Evolutionary conservation across 768 basidiomycete genomes (phyloP), one percentile per base, ranked within the genome.

Genomic region (Termitomyces sp.): DNA sequence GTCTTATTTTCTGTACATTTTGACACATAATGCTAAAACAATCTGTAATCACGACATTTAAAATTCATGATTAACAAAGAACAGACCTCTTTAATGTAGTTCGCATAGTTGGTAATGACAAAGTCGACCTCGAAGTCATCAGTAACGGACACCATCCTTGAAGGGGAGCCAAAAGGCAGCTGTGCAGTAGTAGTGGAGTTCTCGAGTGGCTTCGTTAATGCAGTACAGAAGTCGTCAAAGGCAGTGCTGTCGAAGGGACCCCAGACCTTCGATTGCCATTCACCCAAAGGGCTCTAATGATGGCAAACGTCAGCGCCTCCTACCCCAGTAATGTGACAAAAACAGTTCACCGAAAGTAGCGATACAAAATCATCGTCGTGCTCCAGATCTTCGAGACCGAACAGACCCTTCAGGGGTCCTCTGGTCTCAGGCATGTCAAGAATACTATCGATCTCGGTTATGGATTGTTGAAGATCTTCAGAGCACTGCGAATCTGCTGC

Each of bases 231-330:
- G 33, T 82, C 71, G 50, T 89, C 84, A 59, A 91, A 93, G 1
- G 52, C 66, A 1, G 76, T 78, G 63, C 80, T 86, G 6, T 78
- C 80, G 47, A 88, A 81, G 0, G 89, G 87, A 67, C 96, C 89
- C 95, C 94, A 98, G 66, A 86, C 87, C 69, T 87, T 88, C 0
- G 75, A 77, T 73, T 98, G 95, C 90, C 93, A 96, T 6, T 69
- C 71, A 0, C 79, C 81, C 28, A 94, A 74, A 3, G 90, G 87
- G 43, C 61, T 66, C 81, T 91, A 56, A 14, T 33, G 19, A 12
- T 28, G 5, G 15, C 26, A 26, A 28, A 66, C 45, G 8, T 44
- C 10, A 35, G 45, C 40, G 49, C 2, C 28, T 43, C 19, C 47
- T 21, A 45, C 6, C 2, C 23, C n/a, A 41, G 12, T 12, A 3